Evolutionary conservation across 768 basidiomycete genomes (phyloP), one percentile per base, ranked within the genome.

Genomic region (Lactarius vividus): DNA sequence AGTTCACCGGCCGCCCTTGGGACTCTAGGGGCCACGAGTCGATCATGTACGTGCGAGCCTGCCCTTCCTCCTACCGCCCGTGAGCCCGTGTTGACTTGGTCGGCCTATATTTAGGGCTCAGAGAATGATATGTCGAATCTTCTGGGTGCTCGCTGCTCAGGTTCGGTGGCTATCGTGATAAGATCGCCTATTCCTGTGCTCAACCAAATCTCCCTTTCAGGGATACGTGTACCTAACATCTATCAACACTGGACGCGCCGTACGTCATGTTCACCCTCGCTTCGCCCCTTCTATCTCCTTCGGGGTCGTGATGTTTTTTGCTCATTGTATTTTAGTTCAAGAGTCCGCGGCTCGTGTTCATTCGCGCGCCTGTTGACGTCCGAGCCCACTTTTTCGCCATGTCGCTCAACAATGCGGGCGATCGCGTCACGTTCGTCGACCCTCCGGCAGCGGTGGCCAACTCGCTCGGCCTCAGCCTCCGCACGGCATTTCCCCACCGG

Each of bases 1-100:
- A 78, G 20, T 90, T 92, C 69, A 77, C 79, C 64, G 84, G 84
- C 66, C 78, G 80, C n/a, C 90, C 90, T 4, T 92, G 90, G 90
- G 82, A 79, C 56, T 78, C 85, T 67, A 78, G 77, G 49, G 88
- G 87, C 3, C 77, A 78, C 26, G 82, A 88, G 39, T 77, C 78
- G 9, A 72, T 81, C 62, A 78, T 81, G 89, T 89, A 75, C 76
- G 61, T 59, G 42, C 23, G 16, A 8, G 5, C 81, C 59, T 59
- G 37, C 28, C 44, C 40, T 26, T 55, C 49, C n/a, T n/a, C n/a
- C n/a, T n/a, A n/a, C n/a, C n/a, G n/a, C n/a, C 49, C 49, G 13
- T 52, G 13, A 52, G 26, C 26, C 29, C 55, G 13, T 13, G 42
- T 56, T 29, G 37, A 58, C 61, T 11, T 59, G 44, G 20, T 65